Evolutionary conservation across 257 asterid genomes (phyloP).

Genomic region (Petunia secreta): DNA sequence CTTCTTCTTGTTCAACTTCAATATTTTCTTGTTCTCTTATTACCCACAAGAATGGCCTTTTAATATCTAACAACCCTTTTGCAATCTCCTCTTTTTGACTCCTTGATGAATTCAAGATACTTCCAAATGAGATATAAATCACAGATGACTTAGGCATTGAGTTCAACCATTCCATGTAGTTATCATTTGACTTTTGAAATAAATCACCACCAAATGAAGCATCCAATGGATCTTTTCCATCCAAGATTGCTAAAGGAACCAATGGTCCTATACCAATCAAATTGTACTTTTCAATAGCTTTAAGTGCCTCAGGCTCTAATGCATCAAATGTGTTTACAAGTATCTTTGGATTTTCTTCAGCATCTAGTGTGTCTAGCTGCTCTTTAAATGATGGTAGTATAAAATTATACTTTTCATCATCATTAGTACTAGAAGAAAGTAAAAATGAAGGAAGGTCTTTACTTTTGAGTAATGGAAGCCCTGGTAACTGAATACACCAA

Average conservation of each 20-base stretch:
- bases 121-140: slow-evolving; percentile 44
- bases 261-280: slow-evolving; percentile 47
- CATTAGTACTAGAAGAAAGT: slow-evolving; percentile 27
- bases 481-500: slow-evolving; percentile 38
- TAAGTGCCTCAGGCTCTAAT: slow-evolving; percentile 30
- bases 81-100: slow-evolving; percentile 39
- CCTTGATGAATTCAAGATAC: slow-evolving; percentile 28
- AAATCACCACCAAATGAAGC: slow-evolving; percentile 29
- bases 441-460: slow-evolving; percentile 48
- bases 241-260: slow-evolving; percentile 34
- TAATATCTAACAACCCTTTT: slow-evolving; percentile 28
- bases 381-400: slow-evolving; percentile 29
- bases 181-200: slow-evolving; percentile 13
- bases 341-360: slow-evolving; percentile 26
- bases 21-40: slow-evolving; percentile 26
- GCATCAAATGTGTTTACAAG: slow-evolving; percentile 42
- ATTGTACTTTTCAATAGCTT: slow-evolving; percentile 33
- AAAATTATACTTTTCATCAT: neutral
- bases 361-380: slow-evolving; percentile 36
- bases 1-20: slow-evolving; percentile 13
- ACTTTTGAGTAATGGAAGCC: slow-evolving; percentile 32
- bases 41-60: slow-evolving; percentile 44
- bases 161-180: slow-evolving; percentile 36
- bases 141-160: slow-evolving; percentile 34
- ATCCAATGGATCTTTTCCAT: slow-evolving; percentile 27